Base-by-base conservation (phyloP, 2,329 filamentous ascomycete species). In the Ophiosphaerella herpotricha region DNA sequence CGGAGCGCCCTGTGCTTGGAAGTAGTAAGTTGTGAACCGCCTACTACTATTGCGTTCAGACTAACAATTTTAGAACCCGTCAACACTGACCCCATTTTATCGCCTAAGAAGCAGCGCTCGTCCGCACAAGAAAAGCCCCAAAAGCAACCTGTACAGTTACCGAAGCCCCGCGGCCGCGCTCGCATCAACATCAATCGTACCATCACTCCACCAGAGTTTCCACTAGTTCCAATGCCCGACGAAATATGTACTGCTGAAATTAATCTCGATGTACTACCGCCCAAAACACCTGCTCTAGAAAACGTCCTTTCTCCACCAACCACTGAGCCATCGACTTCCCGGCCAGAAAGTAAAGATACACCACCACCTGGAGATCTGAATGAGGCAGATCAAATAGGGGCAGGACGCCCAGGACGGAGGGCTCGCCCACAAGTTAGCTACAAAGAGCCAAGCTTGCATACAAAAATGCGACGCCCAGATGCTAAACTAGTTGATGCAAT, bases 401-500 rank as follows among this genome's bases (percentile, higher is more conserved):
- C 63, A 14, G 69, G 62, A 18, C 66, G 78, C 31, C 74, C 77
- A 9, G 76, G 74, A 2, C 71, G 78, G 47, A 71, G 78, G 50
- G 76, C 76, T 12, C 70, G 78, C 21, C 66, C 75, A 14, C 72
- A 75, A 31, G 77, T 80, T 41, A 79, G 75, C 62, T 80, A 80
- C 52, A 77, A 78, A 11, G 78, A 80, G 54, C 78, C 78, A 1
- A 78, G 71, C 41, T 64, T 80, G 13, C 69, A 70, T 39, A 74
- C 72, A 13, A 81, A 81, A 58, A 80, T 81, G 77, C 70, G 78
- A 16, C 72, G 78, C 23, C 77, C 78, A 1, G 71, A 70, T 42
- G 77, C 78, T 54, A 71, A 77, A 43, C 63, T 79, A 45, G 74
- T 75, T 1, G 77, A 80, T 57, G 78, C 78, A 1, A 71, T 80